Conservation (phyloP, 306 rosid species). For the Senna tora region DNA sequence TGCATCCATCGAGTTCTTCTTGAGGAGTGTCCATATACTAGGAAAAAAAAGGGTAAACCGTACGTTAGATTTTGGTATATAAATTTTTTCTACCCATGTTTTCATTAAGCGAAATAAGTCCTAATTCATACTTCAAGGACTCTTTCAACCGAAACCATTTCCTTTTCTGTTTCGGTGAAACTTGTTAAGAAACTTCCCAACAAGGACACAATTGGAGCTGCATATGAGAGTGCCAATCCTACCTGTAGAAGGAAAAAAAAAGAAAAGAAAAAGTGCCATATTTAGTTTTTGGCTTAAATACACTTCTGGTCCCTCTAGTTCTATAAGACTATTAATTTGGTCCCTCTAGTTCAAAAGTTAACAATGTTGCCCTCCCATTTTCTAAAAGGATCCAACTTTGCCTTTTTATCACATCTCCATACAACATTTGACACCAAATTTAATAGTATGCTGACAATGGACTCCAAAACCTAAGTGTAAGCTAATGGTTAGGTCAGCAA, state of each 20-base stretch:
- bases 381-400: not conserved
- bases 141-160: slow-evolving; percentile 97
- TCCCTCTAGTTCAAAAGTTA: not conserved
- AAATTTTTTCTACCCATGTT: slow-evolving; percentile 11
- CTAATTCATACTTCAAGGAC: slow-evolving; percentile 74
- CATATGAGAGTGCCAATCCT: slow-evolving; percentile 91
- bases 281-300: slow-evolving; percentile 16
- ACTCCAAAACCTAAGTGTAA: not conserved
- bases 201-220: slow-evolving; percentile 86
- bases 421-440: too few species aligned
- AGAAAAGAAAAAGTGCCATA: not conserved
- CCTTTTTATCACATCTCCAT: not conserved
- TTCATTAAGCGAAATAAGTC: slow-evolving; percentile 15
- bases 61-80: slow-evolving; percentile 31
- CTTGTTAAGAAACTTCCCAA: slow-evolving; percentile 87
- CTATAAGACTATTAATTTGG: not conserved
- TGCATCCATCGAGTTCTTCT: slow-evolving; percentile 73
- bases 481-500: not conserved
- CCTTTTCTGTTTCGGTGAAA: slow-evolving; percentile 96
- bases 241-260: slow-evolving; percentile 61
- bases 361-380: not conserved
- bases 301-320: too few species aligned
- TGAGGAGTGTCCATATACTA: slow-evolving; percentile 92
- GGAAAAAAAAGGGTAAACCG: slow-evolving; percentile 24
- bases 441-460: too few species aligned